Percentiles rank a stretch among this genome's conserved stretches.
Conservation (phyloP, 2,329 filamentous ascomycete species). For the Tolypocladium inflatum region DNA sequence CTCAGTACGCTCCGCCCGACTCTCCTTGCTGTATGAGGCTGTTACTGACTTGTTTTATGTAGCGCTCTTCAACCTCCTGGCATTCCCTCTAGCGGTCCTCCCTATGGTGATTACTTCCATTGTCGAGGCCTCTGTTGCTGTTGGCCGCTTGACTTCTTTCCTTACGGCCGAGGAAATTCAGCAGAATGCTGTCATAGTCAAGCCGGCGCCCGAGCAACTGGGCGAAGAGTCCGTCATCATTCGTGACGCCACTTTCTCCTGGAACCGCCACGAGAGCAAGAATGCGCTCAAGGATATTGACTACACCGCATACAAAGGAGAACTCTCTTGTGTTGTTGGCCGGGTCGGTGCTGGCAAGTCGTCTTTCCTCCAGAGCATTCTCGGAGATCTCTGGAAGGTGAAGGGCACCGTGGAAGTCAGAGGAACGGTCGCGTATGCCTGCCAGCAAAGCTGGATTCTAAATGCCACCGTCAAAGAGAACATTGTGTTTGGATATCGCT, state of each 20-base stretch:
- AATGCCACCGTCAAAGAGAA: constrained; percentile 97
- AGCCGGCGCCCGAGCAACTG: constrained; percentile 59
- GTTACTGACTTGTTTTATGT: constrained; percentile 17
- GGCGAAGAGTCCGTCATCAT: constrained; percentile 85
- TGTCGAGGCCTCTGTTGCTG: constrained; percentile 90
- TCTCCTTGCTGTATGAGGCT: neutral
- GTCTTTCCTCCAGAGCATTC: constrained; percentile 76
- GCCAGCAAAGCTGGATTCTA: constrained; percentile 92
- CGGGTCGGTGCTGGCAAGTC: constrained; percentile 94
- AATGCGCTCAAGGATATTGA: constrained; percentile 73
- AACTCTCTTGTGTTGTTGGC: constrained; percentile 86
- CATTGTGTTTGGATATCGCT: constrained; percentile 91
- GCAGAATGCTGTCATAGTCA: constrained; percentile 63
- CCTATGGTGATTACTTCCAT: constrained; percentile 98
- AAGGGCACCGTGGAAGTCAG: constrained; percentile 75
- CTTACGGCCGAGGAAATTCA: constrained; percentile 86
- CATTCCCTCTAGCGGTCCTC: constrained; percentile 85
- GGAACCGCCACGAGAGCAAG: constrained; percentile 73
- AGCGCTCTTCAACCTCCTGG: constrained; percentile 91
- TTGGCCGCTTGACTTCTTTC: constrained; percentile 74
- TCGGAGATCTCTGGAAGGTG: constrained; percentile 87
- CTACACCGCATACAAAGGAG: constrained; percentile 83
- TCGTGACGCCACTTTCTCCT: constrained; percentile 81
- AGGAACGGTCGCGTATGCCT: constrained; percentile 81
- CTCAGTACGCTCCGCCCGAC: constrained; percentile 21